Base-by-base conservation (phyloP, 169 alveolate species). In the Hepatocystis sp. region DNA sequence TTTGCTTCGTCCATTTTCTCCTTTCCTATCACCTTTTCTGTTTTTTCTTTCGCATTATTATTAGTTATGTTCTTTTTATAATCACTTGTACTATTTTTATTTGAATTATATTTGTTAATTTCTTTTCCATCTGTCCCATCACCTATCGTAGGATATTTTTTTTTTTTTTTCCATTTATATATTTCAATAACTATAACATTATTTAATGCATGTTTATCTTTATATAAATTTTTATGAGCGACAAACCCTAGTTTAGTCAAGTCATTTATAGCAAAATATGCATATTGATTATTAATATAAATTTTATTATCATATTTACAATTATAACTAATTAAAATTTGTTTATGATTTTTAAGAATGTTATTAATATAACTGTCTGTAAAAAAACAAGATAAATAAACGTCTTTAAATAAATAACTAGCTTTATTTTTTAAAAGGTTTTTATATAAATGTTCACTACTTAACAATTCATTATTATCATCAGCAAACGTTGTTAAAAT, bases 401-500 rank as follows among this genome's bases (percentile, higher is more conserved):
- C 53, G 34, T 78, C 47, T 61, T 21, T 60, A 30, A 78, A 19
- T 34, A 60, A 23, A 27, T 28, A 78, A 0, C 65, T 34, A 5
- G 46, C 61, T 63, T 78, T 61, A 23, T 61, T 61, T 32, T 53
- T 78, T 52, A 63, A 13, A 32, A 78, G 11, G 23, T 40, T 47
- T 21, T 39, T 28, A 40, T 61, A 39, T 66, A 78, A 46, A 39
- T 78, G 46, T 0, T 60, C 40, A 34, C 58, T n/a, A 40, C 47
- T 78, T 21, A 78, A 46, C n/a, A 61, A n/a, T 21, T 78, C 89
- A 10, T 46, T 44, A 25, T 40, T 11, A 13, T 52, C 46, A 61
- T 78, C 89, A 4, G 84, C 65, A 49, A 78, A 78, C 30, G 58
- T 78, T n/a, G 89, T 78, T 65, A 78, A 21, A 17, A 61, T 52